Percentiles rank a stretch among this genome's conserved stretches.
These are phyloP conservation scores for Lycium barbarum DNA, from an alignment of 257 asterid genomes.

Conservation along the genomic window DNA sequence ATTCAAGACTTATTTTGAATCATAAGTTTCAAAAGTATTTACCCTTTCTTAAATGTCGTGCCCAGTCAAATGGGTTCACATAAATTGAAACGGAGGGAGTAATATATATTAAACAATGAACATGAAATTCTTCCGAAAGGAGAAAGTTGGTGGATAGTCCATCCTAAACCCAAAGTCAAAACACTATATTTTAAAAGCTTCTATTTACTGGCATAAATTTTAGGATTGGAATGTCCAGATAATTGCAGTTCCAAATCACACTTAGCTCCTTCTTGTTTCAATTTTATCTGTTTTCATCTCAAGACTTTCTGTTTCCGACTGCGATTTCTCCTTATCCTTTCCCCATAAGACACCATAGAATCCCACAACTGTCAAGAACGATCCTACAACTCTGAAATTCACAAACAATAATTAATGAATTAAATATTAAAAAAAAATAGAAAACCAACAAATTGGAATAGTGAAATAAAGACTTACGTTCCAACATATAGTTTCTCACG, in stretches of 20 bases:
- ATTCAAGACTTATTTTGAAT: too few relatives aligned
- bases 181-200: not conserved
- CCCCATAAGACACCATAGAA: constrained; percentile 82
- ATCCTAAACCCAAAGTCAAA: too few relatives aligned
- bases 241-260: constrained; percentile 24
- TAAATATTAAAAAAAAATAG: not conserved
- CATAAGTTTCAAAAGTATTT: too few relatives aligned
- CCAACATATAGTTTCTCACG: constrained; percentile 63
- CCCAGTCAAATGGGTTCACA: too few relatives aligned
- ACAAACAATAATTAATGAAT: not conserved
- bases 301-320: not conserved
- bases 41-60: too few relatives aligned
- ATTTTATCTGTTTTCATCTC: not conserved
- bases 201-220: not conserved
- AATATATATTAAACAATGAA: too few relatives aligned
- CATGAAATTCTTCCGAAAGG: too few relatives aligned
- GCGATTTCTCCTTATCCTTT: constrained; percentile 55
- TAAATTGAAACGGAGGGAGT: too few relatives aligned
- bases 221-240: not conserved
- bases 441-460: not conserved
- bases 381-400: constrained; percentile 61
- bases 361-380: constrained; percentile 65
- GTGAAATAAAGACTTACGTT: constrained; percentile 54
- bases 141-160: too few relatives aligned
- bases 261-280: constrained; percentile 5